Base-by-base conservation (phyloP, 345 rosid genomes). In the Raphanus sativus region DNA sequence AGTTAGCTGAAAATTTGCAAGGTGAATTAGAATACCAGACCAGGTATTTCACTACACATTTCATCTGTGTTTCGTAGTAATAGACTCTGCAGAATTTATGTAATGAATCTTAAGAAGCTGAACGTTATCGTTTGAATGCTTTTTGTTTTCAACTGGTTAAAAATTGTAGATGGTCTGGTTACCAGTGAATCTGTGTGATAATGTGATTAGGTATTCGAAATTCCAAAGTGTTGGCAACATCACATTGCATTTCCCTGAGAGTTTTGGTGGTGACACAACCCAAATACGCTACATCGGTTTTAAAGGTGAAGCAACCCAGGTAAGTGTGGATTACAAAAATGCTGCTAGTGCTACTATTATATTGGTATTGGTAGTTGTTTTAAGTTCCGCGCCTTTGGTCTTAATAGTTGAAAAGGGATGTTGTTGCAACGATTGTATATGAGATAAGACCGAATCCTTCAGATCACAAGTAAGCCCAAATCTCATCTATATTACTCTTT, bases 221-320 rank as follows among this genome's bases (percentile, higher is more conserved):
- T 92, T 95, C 83, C 99, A 92, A 81, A 85, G 94, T 74, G 94
- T 91, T 59, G 92, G 86, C 33, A 95, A 82, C 69, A 92, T 95
- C 75, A 92, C 99, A n/a, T 79, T 95, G 85, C 97, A 92, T 83
- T 91, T 95, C 82, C 96, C 99, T n/a, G 96, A 86, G 45, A 92
- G 86, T 70, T 92, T 89, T 84, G 94, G 94, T 13, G 96, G 94
- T 38, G 94, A 91, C 69, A 84, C 84, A 16, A 89, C 89, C 60
- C 90, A 86, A 80, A 95, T 95, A 79, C 87, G 81, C 71, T 95
- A 88, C 59, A 95, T 95, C 65, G 98, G 99, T 40, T 89, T 92
- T 68, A 95, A 91, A 86, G 99, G 99, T 42, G 99, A 95, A 92
- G 96, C 97, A 42, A 95, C 99, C 10, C 91, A 92, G 90, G 98